Evolutionary conservation across 2,329 filamentous ascomycete genomes (phyloP).

Genomic region (Pseudogymnoascus sp.): DNA sequence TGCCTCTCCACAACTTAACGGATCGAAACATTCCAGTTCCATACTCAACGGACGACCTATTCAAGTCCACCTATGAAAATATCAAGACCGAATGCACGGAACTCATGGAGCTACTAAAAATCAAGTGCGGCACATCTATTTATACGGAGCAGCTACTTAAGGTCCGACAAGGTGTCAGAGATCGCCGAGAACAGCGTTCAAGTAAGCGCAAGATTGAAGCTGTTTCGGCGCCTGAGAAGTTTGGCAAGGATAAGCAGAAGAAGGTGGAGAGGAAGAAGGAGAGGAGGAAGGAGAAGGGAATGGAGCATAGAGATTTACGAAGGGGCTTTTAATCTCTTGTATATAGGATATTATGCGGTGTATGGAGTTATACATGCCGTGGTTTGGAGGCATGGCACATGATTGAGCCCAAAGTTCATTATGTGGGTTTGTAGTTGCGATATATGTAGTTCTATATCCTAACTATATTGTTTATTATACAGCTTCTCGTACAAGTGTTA

Average conservation of each 20-base stretch:
- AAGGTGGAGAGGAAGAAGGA: conserved; percentile 79
- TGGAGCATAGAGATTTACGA: conserved; percentile 62
- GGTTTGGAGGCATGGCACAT: background rate
- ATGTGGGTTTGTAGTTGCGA: conserved; percentile 2
- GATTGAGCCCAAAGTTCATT: background rate
- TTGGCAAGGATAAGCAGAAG: conserved; percentile 69
- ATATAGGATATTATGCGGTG: background rate
- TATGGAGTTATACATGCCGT: conserved; percentile 4
- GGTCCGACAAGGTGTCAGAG: conserved; percentile 64
- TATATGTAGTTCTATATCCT: conserved; percentile 11
- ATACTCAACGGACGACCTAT: conserved; percentile 60
- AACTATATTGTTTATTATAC: conserved; percentile 10
- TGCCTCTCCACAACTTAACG: conserved; percentile 72
- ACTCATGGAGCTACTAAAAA: conserved; percentile 73
- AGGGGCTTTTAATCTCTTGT: conserved; percentile 12
- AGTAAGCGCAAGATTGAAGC: conserved; percentile 86
- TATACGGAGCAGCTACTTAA: conserved; percentile 67
- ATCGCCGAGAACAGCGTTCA: conserved; percentile 62
- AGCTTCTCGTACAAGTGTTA: conserved; percentile 2
- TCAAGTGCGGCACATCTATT: conserved; percentile 69
- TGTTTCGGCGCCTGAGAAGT: conserved; percentile 70
- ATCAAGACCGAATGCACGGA: conserved; percentile 66
- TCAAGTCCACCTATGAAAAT: conserved; percentile 59
- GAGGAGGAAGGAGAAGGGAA: conserved; percentile 67
- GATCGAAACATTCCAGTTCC: conserved; percentile 67